Conservation (phyloP, 805 yeast species). For the Kluyveromyces wickerhamii region DNA sequence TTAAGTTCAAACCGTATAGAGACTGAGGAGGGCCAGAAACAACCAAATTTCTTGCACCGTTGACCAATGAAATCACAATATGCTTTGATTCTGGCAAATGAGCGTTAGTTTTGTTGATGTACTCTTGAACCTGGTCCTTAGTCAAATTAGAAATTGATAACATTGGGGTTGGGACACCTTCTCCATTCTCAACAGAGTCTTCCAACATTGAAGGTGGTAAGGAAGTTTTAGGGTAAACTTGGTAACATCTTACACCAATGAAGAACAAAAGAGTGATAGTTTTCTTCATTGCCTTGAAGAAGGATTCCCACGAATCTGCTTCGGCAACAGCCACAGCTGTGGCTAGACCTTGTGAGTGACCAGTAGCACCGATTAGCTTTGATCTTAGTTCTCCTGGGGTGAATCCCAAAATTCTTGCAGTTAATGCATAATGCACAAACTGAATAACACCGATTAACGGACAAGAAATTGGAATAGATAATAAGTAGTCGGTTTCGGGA, state of each 20-base stretch:
- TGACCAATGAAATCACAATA: conserved; percentile 80
- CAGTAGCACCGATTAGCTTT: conserved; percentile 66
- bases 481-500: conserved; percentile 81
- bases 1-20: conserved; percentile 85
- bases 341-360: conserved; percentile 87
- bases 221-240: conserved; percentile 86
- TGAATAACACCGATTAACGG: conserved; percentile 97
- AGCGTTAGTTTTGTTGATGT: conserved; percentile 79
- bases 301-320: conserved; percentile 78
- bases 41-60: conserved; percentile 94
- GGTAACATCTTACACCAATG: conserved; percentile 88
- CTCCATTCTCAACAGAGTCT: conserved; percentile 88
- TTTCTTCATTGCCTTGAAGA: conserved; percentile 60
- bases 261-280: conserved; percentile 82
- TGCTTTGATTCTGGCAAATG: conserved; percentile 91
- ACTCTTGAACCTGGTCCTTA: conserved; percentile 65
- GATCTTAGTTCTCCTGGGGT: conserved; percentile 83
- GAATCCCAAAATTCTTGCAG: conserved; percentile 75
- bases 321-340: conserved; percentile 88
- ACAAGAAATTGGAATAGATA: conserved; percentile 89
- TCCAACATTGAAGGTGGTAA: conserved; percentile 88
- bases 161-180: conserved; percentile 98
- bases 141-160: conserved; percentile 86
- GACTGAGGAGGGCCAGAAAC: conserved; percentile 98
- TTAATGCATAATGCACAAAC: conserved; percentile 83